Percentiles rank a stretch among this genome's conserved stretches.
Evolutionary conservation across 345 rosid genomes (phyloP).

Genomic region (Murraya koenigii): DNA sequence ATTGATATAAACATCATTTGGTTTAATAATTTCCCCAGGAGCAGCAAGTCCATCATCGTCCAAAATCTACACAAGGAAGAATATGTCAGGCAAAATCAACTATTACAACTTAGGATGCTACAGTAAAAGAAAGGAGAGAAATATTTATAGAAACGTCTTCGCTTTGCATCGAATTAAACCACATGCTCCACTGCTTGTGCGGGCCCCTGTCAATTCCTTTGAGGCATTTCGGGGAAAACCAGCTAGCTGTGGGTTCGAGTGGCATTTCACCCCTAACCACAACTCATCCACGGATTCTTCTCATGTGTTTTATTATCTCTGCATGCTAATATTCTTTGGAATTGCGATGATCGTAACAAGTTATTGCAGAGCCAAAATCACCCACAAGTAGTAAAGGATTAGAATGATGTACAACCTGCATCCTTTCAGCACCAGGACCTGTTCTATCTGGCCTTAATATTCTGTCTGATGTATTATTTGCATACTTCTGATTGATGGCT

Average conservation of each 20-base stretch:
- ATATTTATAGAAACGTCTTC: background rate
- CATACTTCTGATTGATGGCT: constrained; percentile 46
- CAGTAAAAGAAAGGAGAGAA: too few relatives aligned
- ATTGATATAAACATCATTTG: constrained; percentile 59
- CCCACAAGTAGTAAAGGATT: background rate
- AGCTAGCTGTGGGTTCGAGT: too few relatives aligned
- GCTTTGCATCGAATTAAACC: too few relatives aligned
- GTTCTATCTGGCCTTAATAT: constrained; percentile 64
- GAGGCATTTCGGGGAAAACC: too few relatives aligned
- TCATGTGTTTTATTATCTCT: background rate
- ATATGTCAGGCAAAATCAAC: background rate
- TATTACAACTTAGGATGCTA: background rate
- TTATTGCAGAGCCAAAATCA: background rate
- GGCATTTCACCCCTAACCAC: too few relatives aligned
- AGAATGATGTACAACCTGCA: constrained; percentile 52
- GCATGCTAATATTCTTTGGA: background rate
- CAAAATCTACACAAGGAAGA: constrained; percentile 44
- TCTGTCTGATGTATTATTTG: constrained; percentile 49
- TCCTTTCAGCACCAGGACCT: constrained; percentile 59
- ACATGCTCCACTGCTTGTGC: too few relatives aligned
- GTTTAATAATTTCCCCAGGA: constrained; percentile 86
- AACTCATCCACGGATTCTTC: too few relatives aligned
- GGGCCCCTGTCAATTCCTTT: too few relatives aligned
- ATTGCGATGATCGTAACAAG: background rate
- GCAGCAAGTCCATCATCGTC: constrained; percentile 88